phyloP scores from a whole-genome alignment of 2,329 filamentous ascomycete genomes.

The Aspergillus novofumigatus region DNA sequence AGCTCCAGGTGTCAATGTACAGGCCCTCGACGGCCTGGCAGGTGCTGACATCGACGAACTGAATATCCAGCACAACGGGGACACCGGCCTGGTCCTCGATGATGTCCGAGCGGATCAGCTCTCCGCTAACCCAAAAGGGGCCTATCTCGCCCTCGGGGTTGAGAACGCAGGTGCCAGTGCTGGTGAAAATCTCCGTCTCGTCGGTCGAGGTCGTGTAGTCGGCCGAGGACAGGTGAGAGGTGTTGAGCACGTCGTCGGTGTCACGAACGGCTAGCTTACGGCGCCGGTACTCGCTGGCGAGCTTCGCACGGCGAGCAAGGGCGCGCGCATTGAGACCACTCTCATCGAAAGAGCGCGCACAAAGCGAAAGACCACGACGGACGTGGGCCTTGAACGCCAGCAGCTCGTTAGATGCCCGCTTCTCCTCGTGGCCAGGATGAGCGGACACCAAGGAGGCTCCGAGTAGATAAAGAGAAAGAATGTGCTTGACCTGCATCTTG shows the following conservation, averaged over 20 bases:
- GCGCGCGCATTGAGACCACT: conserved; percentile 20
- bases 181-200: conserved; percentile 21
- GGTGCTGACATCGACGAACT: conserved; percentile 38
- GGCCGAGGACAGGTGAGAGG: conserved; percentile 34
- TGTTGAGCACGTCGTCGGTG: conserved; percentile 31
- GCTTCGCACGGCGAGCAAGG: conserved; percentile 19
- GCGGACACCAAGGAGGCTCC: conserved; percentile 1
- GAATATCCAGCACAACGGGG: conserved; percentile 36
- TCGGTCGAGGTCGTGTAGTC: conserved; percentile 16
- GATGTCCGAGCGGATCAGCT: conserved; percentile 35
- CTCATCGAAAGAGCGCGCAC: conserved; percentile 16
- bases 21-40: conserved; percentile 36
- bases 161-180: conserved; percentile 42
- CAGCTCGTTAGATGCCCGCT: conserved; percentile 8
- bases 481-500: conserved; percentile 4
- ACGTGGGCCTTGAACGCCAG: conserved; percentile 15
- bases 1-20: conserved; percentile 35
- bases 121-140: conserved; percentile 46
- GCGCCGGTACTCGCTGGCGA: conserved; percentile 14
- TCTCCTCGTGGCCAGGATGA: conserved; percentile 5
- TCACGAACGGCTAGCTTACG: conserved; percentile 25
- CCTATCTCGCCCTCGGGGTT: conserved; percentile 46
- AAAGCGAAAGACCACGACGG: conserved; percentile 18
- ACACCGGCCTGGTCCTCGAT: conserved; percentile 34
- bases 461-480: conserved; percentile 1